Conservation (phyloP, 768 basidiomycete species). For the Rhodotorula taiwanensis region DNA sequence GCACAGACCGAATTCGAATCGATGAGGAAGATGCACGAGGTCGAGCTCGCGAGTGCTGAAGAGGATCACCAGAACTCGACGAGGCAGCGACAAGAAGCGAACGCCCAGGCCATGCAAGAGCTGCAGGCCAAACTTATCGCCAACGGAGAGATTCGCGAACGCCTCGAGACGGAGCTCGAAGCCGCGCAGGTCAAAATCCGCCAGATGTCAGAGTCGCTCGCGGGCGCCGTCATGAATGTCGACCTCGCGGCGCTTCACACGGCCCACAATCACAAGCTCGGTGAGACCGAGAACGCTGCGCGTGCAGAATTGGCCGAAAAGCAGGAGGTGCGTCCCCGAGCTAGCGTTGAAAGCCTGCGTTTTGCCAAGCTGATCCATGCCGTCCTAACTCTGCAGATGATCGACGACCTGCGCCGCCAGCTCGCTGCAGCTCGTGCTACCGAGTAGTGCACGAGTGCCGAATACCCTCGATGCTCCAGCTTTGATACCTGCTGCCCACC, state of each 20-base stretch:
- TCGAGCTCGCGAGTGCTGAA: constrained; percentile 41
- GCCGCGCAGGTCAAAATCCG: neutral
- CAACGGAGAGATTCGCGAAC: constrained; percentile 6
- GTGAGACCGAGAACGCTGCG: constrained; percentile 64
- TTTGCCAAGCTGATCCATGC: neutral
- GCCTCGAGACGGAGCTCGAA: constrained; percentile 7
- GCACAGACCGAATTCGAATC: constrained; percentile 13
- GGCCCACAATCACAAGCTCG: constrained; percentile 73
- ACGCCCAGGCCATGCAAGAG: constrained; percentile 56
- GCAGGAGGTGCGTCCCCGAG: constrained; percentile 16
- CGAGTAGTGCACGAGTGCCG: too few species aligned
- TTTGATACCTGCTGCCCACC: too few species aligned
- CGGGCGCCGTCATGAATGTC: constrained; percentile 59
- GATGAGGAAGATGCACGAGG: constrained; percentile 37
- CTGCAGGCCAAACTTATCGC: constrained; percentile 59
- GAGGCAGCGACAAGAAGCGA: constrained; percentile 46
- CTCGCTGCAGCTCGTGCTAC: constrained; percentile 10
- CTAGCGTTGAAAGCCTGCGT: too few species aligned
- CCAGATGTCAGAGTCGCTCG: neutral
- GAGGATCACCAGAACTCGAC: constrained; percentile 12
- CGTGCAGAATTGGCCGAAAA: constrained; percentile 53
- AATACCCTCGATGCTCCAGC: too few species aligned
- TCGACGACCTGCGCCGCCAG: constrained; percentile 13
- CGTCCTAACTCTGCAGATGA: neutral
- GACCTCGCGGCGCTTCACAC: constrained; percentile 71